A percentile compares a stretch with the other conserved stretches of the same genome.
Conservation (phyloP, 495 filamentous ascomycete species). For the Penicillium soppii region DNA sequence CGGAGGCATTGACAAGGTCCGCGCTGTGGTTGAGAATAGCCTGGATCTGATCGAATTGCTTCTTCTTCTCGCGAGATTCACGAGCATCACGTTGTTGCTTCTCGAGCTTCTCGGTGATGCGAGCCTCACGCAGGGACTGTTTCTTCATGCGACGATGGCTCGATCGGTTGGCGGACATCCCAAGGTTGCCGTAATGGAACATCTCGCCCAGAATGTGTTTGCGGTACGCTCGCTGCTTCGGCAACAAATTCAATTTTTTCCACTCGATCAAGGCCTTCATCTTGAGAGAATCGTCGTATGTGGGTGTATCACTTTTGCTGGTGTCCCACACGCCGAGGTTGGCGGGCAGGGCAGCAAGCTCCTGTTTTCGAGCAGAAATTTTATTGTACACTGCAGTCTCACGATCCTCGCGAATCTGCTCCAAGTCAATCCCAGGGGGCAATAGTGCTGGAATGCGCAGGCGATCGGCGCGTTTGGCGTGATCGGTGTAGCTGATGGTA, state of each 20-base stretch:
- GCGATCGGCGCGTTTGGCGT: slow-evolving; percentile 67
- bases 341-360: slow-evolving; percentile 77
- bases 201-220: slow-evolving; percentile 84
- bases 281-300: slow-evolving; percentile 80
- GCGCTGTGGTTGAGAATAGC: slow-evolving; percentile 66
- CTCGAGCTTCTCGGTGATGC: slow-evolving; percentile 96
- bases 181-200: slow-evolving; percentile 89
- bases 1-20: slow-evolving; percentile 59
- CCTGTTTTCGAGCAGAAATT: slow-evolving; percentile 75
- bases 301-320: slow-evolving; percentile 63
- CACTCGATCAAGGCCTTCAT: slow-evolving; percentile 89
- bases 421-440: slow-evolving; percentile 76
- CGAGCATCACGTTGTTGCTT: slow-evolving; percentile 96
- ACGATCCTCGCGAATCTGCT: slow-evolving; percentile 76
- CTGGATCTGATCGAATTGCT: slow-evolving; percentile 84
- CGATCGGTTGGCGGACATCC: slow-evolving; percentile 89
- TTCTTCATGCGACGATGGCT: slow-evolving; percentile 94
- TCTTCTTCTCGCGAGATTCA: slow-evolving; percentile 92
- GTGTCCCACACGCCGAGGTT: slow-evolving; percentile 85
- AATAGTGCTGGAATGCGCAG: slow-evolving; percentile 81
- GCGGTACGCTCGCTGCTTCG: slow-evolving; percentile 80
- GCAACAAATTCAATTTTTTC: slow-evolving; percentile 77
- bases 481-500: slow-evolving; percentile 75
- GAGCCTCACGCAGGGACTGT: slow-evolving; percentile 90
- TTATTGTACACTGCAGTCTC: slow-evolving; percentile 88